Conservation (phyloP, 2,329 filamentous ascomycete genomes). For the Microsporum audouinii region DNA sequence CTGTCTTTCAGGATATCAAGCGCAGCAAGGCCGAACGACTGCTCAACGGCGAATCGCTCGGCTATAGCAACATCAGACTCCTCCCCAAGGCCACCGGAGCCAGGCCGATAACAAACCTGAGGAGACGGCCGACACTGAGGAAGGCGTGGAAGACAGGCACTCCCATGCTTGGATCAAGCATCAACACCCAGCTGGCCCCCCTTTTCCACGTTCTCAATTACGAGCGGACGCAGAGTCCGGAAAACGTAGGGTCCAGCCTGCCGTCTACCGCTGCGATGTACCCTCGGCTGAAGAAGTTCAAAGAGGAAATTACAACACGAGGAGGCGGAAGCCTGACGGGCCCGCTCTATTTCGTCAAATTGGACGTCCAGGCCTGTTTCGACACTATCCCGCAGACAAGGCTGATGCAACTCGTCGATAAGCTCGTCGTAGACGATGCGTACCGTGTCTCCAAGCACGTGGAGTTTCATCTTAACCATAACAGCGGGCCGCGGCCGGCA, state of each 20-base stretch:
- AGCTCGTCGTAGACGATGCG: constrained; percentile 43
- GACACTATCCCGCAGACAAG: constrained; percentile 83
- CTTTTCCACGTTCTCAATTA: constrained; percentile 65
- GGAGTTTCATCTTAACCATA: constrained; percentile 44
- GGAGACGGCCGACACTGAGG: constrained; percentile 46
- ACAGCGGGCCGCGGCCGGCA: constrained; percentile 11
- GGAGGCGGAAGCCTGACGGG: constrained; percentile 9
- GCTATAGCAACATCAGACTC: constrained; percentile 67
- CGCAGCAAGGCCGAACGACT: constrained; percentile 45
- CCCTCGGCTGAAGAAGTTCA: constrained; percentile 58
- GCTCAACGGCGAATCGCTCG: constrained; percentile 53
- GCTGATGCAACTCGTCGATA: constrained; percentile 55
- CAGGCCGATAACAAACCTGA: constrained; percentile 78
- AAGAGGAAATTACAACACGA: constrained; percentile 48
- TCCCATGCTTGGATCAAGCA: constrained; percentile 50
- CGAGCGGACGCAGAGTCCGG: constrained; percentile 53
- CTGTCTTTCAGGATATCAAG: constrained; percentile 70
- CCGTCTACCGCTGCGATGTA: constrained; percentile 77
- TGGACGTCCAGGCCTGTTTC: constrained; percentile 86
- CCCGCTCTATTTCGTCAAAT: constrained; percentile 71
- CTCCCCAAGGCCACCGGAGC: constrained; percentile 69
- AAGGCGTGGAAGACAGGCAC: constrained; percentile 34
- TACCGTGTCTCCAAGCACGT: constrained; percentile 67
- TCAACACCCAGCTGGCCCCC: constrained; percentile 60
- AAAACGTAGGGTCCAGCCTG: constrained; percentile 62